A percentile compares a stretch with the other conserved stretches of the same genome.
These are phyloP conservation scores for Mycena indigotica DNA, from an alignment of 768 basidiomycete species.

Conservation along the genomic window DNA sequence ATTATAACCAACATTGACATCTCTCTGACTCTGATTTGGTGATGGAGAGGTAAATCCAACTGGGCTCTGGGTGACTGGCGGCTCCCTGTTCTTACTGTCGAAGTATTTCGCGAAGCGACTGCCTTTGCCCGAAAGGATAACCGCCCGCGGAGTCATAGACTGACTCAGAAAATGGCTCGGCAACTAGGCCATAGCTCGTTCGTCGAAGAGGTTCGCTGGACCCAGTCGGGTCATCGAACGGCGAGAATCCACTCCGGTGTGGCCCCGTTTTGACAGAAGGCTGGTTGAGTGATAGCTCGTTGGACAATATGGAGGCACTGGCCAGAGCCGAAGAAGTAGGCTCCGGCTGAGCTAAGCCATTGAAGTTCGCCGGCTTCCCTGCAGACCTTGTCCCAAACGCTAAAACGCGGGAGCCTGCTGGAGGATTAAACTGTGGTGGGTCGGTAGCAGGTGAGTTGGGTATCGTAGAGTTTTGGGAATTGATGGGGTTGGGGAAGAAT, in stretches of 20 bases:
- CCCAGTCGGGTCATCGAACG: slow-evolving; percentile 53
- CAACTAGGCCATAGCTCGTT: slow-evolving; percentile 12
- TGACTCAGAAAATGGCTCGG: slow-evolving; percentile 18
- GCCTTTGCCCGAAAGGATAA: slow-evolving; percentile 62
- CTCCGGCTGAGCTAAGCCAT: slow-evolving; percentile 38
- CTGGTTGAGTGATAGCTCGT: slow-evolving; percentile 25
- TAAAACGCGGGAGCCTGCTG: slow-evolving; percentile 53
- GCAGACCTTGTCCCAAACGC: slow-evolving; percentile 41
- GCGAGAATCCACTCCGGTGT: slow-evolving; percentile 48
- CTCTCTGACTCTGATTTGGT: slow-evolving; percentile 50
- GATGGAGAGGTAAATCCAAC: slow-evolving; percentile 47
- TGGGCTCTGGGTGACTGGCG: slow-evolving; percentile 32
- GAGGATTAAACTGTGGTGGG: slow-evolving; percentile 44
- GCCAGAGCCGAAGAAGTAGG: slow-evolving; percentile 5
- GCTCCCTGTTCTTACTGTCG: slow-evolving; percentile 66
- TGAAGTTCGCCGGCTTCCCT: slow-evolving; percentile 44
- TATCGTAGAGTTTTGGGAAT: slow-evolving; percentile 24
- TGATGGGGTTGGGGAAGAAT: slow-evolving; percentile 36
- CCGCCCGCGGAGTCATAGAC: slow-evolving; percentile 40
- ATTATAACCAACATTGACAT: slow-evolving; percentile 42
- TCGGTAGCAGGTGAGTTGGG: slow-evolving; percentile 26
- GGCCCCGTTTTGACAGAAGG: slow-evolving; percentile 31
- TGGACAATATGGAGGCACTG: slow-evolving; percentile 11
- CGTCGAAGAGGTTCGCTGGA: background rate
- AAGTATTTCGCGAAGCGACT: slow-evolving; percentile 90